Evolutionary conservation across 83 land plant genomes (phyloP).

Genomic region (Picea mariana): DNA sequence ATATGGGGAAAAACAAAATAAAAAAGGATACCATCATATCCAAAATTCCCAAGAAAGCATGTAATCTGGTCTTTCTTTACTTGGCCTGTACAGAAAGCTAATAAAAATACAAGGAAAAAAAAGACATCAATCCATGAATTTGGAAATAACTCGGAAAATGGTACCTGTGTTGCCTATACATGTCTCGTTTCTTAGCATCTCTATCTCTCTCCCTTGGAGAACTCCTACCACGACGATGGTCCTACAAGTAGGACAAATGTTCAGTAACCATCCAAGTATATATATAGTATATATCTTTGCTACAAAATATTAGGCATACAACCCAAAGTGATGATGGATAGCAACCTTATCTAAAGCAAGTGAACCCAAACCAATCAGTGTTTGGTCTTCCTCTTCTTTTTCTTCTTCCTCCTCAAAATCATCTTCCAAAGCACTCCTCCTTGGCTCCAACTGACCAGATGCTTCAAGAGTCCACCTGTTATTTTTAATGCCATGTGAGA

Average conservation of each 20-base stretch:
- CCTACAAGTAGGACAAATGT: constrained; percentile 26
- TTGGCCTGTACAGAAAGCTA: background rate
- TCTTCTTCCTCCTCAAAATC: constrained; percentile 99
- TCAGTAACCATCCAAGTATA: background rate
- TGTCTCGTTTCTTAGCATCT: constrained; percentile 59
- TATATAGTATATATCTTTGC: background rate
- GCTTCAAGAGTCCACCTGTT: constrained; percentile 82
- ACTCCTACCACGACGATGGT: constrained; percentile 62
- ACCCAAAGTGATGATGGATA: background rate
- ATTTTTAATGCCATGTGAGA: constrained; percentile 16
- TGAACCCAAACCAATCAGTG: constrained; percentile 30
- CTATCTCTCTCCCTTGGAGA: constrained; percentile 75
- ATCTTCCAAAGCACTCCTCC: constrained; percentile 96
- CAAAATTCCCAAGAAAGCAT: background rate
- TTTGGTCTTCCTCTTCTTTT: constrained; percentile 80
- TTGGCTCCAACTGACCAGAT: constrained; percentile 72
- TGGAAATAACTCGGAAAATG: background rate
- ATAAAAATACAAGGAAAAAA: background rate
- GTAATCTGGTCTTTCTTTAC: background rate
- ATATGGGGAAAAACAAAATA: background rate
- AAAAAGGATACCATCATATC: background rate
- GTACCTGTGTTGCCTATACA: constrained; percentile 22
- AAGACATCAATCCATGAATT: background rate
- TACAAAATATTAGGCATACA: background rate
- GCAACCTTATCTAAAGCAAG: constrained; percentile 52